Evolutionary conservation across 192 early-diverging fungal species (phyloP).

Genomic region (Cetraspora pellucida): DNA sequence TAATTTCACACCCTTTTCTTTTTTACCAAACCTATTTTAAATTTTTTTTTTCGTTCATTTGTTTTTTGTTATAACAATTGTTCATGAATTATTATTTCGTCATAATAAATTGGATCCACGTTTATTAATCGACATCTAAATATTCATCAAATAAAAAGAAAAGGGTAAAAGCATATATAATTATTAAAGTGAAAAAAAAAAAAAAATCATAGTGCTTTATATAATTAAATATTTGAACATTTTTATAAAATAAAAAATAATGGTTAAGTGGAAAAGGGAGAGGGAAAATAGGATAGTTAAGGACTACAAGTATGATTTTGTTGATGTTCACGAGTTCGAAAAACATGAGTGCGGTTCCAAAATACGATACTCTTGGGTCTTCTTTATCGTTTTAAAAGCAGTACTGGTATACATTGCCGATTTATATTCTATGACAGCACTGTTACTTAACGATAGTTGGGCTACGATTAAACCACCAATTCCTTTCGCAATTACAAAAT

Average conservation of each 20-base stretch:
- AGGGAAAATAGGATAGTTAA: slow-evolving; percentile 55
- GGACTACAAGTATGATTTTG: slow-evolving; percentile 80
- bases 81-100: too few species aligned
- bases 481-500: slow-evolving; percentile 37
- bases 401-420: slow-evolving; percentile 75
- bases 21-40: too few species aligned
- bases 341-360: slow-evolving; percentile 32
- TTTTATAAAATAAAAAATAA: not conserved
- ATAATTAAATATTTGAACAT: too few species aligned
- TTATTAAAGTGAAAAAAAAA: too few species aligned
- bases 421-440: slow-evolving; percentile 41
- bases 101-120: too few species aligned
- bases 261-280: slow-evolving; percentile 51
- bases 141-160: too few species aligned
- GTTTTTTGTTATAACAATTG: too few species aligned
- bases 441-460: slow-evolving; percentile 6
- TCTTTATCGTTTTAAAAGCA: slow-evolving; percentile 62
- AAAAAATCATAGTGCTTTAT: too few species aligned
- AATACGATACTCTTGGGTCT: slow-evolving; percentile 52
- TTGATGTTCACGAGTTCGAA: slow-evolving; percentile 71
- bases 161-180: too few species aligned
- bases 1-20: too few species aligned
- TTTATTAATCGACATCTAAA: too few species aligned
- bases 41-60: too few species aligned
- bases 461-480: not conserved